Conservation (phyloP, 75 land plant species). For the Larix kaempferi region DNA sequence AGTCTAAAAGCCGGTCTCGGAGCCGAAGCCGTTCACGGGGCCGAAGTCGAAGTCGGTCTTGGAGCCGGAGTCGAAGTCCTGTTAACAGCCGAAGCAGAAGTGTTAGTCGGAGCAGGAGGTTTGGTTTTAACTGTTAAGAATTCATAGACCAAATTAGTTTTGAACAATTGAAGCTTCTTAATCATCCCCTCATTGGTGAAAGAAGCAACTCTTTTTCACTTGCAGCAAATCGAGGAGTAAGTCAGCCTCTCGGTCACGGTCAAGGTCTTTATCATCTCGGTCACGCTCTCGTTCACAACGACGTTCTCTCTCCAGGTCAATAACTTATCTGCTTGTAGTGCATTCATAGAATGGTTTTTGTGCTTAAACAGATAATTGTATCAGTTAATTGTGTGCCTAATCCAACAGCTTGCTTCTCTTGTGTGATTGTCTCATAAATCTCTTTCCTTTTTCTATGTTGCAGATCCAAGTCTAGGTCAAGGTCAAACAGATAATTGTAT, state of each 20-base stretch:
- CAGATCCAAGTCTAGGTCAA: constrained; percentile 22
- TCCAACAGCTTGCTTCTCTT: neutral
- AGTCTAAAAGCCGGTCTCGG: constrained; percentile 9
- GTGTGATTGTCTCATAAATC: constrained; percentile 19
- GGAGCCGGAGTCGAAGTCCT: constrained; percentile 15
- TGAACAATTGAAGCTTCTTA: neutral
- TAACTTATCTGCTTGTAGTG: neutral
- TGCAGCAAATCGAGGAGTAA: constrained; percentile 43
- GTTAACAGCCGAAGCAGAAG: constrained; percentile 4
- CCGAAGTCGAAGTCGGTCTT: constrained; percentile 18
- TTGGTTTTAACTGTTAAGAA: neutral
- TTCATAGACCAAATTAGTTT: neutral
- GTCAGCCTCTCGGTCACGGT: constrained; percentile 29
- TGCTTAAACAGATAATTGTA: neutral
- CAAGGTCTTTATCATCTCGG: constrained; percentile 23
- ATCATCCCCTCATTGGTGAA: constrained; percentile 10
- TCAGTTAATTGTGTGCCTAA: neutral
- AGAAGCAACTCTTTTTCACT: neutral
- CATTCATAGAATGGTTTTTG: neutral
- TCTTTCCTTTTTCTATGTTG: constrained; percentile 11
- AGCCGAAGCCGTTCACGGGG: constrained; percentile 16
- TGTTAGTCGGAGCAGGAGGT: neutral
- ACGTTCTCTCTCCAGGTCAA: constrained; percentile 53
- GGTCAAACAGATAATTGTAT: constrained; percentile 7
- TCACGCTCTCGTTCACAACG: constrained; percentile 24